A percentile compares a stretch with the other conserved stretches of the same genome.
Evolutionary conservation across 495 filamentous ascomycete genomes (phyloP).

Genomic region (Lindgomyces ingoldianus): DNA sequence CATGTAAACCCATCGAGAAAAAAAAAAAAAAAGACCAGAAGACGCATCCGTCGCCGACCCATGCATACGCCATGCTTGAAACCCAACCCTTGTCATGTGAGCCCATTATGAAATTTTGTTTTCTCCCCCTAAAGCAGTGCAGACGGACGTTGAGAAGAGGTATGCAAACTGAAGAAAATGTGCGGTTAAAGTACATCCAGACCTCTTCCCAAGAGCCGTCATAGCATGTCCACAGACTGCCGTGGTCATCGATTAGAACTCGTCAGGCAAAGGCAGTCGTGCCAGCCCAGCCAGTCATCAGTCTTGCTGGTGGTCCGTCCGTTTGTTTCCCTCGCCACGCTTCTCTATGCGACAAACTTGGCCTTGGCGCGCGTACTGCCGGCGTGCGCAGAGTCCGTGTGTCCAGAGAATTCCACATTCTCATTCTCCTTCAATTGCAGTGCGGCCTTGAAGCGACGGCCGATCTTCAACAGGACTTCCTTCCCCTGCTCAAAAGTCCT

Average conservation of each 20-base stretch:
- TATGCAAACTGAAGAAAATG: constrained; percentile 19
- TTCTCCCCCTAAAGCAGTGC: neutral
- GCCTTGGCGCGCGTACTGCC: constrained; percentile 95
- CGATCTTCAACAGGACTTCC: constrained; percentile 79
- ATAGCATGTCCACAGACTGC: neutral
- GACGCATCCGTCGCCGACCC: constrained; percentile 23
- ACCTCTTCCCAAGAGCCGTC: neutral
- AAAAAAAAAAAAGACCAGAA: too few species aligned
- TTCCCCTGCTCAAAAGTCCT: constrained; percentile 75
- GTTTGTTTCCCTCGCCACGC: neutral
- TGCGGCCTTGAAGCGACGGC: constrained; percentile 85
- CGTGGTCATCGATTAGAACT: neutral
- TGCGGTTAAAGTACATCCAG: neutral
- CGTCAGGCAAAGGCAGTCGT: neutral
- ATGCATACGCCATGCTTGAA: constrained; percentile 35
- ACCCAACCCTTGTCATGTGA: constrained; percentile 17
- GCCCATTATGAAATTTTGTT: constrained; percentile 15
- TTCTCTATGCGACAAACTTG: constrained; percentile 73
- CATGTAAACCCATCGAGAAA: constrained; percentile 6
- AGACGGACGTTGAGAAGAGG: neutral
- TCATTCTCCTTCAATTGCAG: constrained; percentile 74
- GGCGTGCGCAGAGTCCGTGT: constrained; percentile 88
- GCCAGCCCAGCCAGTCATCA: neutral
- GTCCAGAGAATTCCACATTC: constrained; percentile 88
- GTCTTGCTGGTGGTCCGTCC: neutral